Evolutionary conservation across 2,329 filamentous ascomycete genomes (phyloP).

Genomic region (Reticulascus tulasneorum): DNA sequence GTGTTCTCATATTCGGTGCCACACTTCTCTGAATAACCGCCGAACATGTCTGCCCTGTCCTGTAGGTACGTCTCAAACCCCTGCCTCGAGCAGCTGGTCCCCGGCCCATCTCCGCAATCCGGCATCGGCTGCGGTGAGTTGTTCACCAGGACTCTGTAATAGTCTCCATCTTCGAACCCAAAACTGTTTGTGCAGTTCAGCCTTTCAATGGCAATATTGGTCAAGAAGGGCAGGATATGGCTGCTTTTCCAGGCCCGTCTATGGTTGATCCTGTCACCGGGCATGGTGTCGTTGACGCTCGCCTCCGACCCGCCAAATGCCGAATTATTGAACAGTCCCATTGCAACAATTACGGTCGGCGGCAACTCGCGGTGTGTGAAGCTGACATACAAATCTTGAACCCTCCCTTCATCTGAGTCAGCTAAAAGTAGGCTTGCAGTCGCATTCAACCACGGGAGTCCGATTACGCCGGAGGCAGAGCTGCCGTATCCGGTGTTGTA

Average conservation of each 20-base stretch:
- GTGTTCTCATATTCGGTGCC: constrained; percentile 28
- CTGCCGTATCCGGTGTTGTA: constrained; percentile 65
- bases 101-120: constrained; percentile 38
- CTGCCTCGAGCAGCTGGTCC: constrained; percentile 36
- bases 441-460: constrained; percentile 64
- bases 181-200: constrained; percentile 56
- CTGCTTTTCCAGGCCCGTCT: constrained; percentile 60
- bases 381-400: constrained; percentile 60
- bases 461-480: constrained; percentile 51
- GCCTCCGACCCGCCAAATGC: constrained; percentile 43
- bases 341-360: constrained; percentile 61
- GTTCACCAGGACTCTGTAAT: constrained; percentile 42
- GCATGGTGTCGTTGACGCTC: constrained; percentile 60
- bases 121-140: constrained; percentile 37
- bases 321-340: constrained; percentile 69
- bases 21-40: constrained; percentile 36
- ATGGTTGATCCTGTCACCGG: constrained; percentile 58
- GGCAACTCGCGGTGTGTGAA: constrained; percentile 69
- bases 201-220: constrained; percentile 63
- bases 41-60: constrained; percentile 31
- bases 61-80: constrained; percentile 35
- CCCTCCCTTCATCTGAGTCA: constrained; percentile 24
- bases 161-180: constrained; percentile 49
- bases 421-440: constrained; percentile 47
- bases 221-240: constrained; percentile 60